Conservation (phyloP, 2,329 filamentous ascomycete genomes). For the Mariannaea elegans region DNA sequence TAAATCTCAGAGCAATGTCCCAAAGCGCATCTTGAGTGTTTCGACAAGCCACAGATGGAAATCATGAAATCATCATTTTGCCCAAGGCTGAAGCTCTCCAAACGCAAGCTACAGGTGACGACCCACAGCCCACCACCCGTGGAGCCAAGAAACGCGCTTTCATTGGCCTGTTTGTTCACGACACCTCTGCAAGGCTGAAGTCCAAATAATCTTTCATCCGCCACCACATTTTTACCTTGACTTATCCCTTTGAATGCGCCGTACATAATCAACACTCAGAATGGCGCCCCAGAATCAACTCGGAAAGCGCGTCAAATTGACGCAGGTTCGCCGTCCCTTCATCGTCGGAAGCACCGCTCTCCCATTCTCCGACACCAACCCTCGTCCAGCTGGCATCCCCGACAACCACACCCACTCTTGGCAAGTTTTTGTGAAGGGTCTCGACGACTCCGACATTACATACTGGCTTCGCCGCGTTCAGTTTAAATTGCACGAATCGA, state of each 20-base stretch:
- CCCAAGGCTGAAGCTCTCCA: slow-evolving; percentile 31
- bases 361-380: slow-evolving; percentile 81
- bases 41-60: slow-evolving; percentile 23
- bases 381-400: slow-evolving; percentile 79
- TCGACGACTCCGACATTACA: slow-evolving; percentile 89
- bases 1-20: slow-evolving; percentile 13
- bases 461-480: slow-evolving; percentile 98
- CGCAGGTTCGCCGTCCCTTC: slow-evolving; percentile 71
- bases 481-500: slow-evolving; percentile 98
- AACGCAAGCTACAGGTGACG: neutral
- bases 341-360: slow-evolving; percentile 83
- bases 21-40: slow-evolving; percentile 6
- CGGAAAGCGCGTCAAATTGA: slow-evolving; percentile 72
- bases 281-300: slow-evolving; percentile 69
- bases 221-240: neutral
- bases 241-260: neutral
- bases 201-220: slow-evolving; percentile 14
- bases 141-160: neutral
- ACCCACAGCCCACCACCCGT: neutral
- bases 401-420: slow-evolving; percentile 96
- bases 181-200: slow-evolving; percentile 21
- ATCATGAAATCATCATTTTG: slow-evolving; percentile 41
- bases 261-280: neutral
- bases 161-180: slow-evolving; percentile 8
- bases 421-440: slow-evolving; percentile 91